These are phyloP conservation scores for Eragrostis nindensis DNA, from an alignment of 176 grass and related monocot genomes.

Conservation along the genomic window DNA sequence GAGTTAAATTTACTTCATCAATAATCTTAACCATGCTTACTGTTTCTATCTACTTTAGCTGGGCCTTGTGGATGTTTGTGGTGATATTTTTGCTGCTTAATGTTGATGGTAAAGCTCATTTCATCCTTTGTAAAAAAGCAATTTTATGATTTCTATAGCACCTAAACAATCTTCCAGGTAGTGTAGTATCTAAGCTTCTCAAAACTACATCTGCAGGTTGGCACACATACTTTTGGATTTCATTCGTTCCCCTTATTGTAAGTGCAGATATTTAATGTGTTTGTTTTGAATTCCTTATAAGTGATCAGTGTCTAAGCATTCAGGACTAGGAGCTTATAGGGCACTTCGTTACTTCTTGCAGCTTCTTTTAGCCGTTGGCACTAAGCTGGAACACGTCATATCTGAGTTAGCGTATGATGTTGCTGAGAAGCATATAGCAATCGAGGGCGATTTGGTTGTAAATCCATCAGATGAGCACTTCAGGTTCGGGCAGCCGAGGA, in stretches of 20 bases:
- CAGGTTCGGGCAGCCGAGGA: conserved; percentile 71
- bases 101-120: conserved; percentile 71
- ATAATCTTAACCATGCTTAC: not conserved
- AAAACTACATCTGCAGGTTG: conserved; percentile 71
- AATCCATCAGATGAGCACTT: conserved; percentile 90
- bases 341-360: conserved; percentile 40
- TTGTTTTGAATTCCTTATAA: not conserved
- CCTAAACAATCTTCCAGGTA: not conserved
- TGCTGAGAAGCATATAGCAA: conserved; percentile 67
- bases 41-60: conserved; percentile 54
- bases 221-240: conserved; percentile 96
- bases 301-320: not conserved
- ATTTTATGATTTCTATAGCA: not conserved
- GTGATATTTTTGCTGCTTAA: conserved; percentile 93
- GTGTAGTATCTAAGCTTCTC: not conserved
- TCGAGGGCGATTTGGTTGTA: conserved; percentile 77
- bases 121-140: not conserved
- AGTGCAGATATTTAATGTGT: conserved; percentile 35
- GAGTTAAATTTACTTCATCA: conserved; percentile 2
- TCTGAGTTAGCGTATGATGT: conserved; percentile 79
- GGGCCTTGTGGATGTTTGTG: conserved; percentile 84
- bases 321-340: not conserved
- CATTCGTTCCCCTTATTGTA: conserved; percentile 85
- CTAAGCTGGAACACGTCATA: conserved; percentile 91
- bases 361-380: conserved; percentile 84